Base-by-base conservation (phyloP, 2,329 filamentous ascomycete genomes). In the Exophiala sideris region DNA sequence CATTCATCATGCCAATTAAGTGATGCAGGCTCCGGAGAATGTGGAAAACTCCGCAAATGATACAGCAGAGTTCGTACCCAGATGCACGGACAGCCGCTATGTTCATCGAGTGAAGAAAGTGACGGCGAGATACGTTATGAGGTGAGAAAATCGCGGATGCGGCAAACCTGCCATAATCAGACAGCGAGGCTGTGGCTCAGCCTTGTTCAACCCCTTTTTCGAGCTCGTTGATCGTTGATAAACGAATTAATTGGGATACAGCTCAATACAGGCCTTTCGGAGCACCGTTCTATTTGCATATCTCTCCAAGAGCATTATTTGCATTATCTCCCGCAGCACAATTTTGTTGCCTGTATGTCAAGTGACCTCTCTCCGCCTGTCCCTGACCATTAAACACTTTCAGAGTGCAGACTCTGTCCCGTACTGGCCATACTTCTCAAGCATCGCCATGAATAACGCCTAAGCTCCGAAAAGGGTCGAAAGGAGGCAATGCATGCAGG, bases 291-390 rank as follows among this genome's bases (percentile, higher is more conserved):
- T 50, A 29, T 47, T 12, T 16, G 48, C 18, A 38, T 45, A 20
- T 42, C 45, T 47, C 36, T 36, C 45, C 50, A 44, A 44, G 50
- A 44, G 50, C 36, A 50, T 45, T 48, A 44, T 45, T 45, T 54
- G 47, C 50, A 54, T 45, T 48, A 50, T 44, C 39, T 54, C 40
- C 21, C 21, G 45, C 38, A 54, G 45, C 48, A 58, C 34, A 24
- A 48, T 44, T 45, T 50, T 46, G 35, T 58, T 52, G 48, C 42
- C 12, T 44, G 20, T 12, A 11, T 38, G 18, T 21, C 39, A 40
- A 42, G 36, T 16, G 35, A 41, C 16, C 21, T 36, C 38, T 38
- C 32, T 18, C 39, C 45, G 10, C n/a, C 16, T 14, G 34, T 29
- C 24, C 24, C 24, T 21, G 12, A 24, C 33, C 33, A 48, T 16